Percentiles rank a stretch among this genome's conserved stretches.
Evolutionary conservation across 352 stramenopile genomes (phyloP).

Genomic region (Phytopythium sindhum): DNA sequence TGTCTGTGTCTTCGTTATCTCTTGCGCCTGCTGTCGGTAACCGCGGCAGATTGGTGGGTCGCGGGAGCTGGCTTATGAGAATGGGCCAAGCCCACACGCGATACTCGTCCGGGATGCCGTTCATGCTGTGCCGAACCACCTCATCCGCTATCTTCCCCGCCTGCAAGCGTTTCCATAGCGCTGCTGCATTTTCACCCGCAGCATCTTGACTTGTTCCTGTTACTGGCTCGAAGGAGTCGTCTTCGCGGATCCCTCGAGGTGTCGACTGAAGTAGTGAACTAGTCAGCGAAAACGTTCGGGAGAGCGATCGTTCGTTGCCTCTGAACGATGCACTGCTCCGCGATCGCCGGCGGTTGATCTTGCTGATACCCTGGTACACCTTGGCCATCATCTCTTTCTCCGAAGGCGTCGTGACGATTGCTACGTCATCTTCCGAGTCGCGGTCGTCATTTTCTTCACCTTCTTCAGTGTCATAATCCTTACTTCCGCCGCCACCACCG

Average conservation of each 20-base stretch:
- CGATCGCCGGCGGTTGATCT: slow-evolving; percentile 69
- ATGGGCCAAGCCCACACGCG: slow-evolving; percentile 72
- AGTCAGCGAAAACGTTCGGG: slow-evolving; percentile 48
- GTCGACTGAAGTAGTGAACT: slow-evolving; percentile 52
- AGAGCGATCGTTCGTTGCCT: slow-evolving; percentile 33
- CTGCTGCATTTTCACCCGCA: slow-evolving; percentile 20
- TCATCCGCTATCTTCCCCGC: slow-evolving; percentile 20
- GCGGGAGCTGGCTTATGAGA: slow-evolving; percentile 45
- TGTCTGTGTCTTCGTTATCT: slow-evolving; percentile 34
- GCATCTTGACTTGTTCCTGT: not conserved
- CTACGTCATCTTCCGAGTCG: slow-evolving; percentile 29
- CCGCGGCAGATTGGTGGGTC: slow-evolving; percentile 30
- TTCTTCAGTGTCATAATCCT: slow-evolving; percentile 10
- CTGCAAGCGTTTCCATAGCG: slow-evolving; percentile 43
- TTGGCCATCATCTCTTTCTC: slow-evolving; percentile 69
- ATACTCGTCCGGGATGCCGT: slow-evolving; percentile 61
- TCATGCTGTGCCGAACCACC: slow-evolving; percentile 44
- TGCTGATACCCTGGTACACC: slow-evolving; percentile 65
- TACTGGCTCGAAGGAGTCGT: slow-evolving; percentile 5
- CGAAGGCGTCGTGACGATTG: slow-evolving; percentile 67
- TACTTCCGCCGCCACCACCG: not conserved
- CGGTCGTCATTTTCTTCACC: slow-evolving; percentile 18
- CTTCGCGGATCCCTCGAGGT: slow-evolving; percentile 8
- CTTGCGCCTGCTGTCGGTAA: not conserved
- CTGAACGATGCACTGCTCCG: slow-evolving; percentile 22